Evolutionary conservation across 2,329 filamentous ascomycete species (phyloP), one percentile per base, ranked within the genome.

Genomic region (Colletotrichum liaoningense): DNA sequence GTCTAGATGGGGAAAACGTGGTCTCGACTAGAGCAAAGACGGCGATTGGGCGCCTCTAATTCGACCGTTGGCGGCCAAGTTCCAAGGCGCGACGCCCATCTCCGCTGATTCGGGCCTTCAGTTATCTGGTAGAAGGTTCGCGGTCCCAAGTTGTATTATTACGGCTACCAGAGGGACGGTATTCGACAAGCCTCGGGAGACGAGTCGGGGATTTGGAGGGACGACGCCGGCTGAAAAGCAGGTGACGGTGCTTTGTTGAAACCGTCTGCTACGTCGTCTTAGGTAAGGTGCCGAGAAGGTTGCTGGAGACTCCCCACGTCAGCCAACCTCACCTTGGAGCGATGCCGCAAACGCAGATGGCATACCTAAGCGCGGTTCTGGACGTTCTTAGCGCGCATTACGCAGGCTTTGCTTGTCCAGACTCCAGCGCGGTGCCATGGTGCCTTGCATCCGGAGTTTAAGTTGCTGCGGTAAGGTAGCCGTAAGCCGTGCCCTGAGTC

Each of bases 361-460:
- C 38, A 46, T 59, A 35, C 33, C 33, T 35, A 64, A 69, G 66
- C 66, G 66, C 65, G 49, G 57, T 54, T 59, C 49, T 56, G 33
- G 49, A 62, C 56, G n/a, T 49, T 35, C 14, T 64, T 64, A 49
- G 70, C 70, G 70, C 59, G 59, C 54, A 64, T 63, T 42, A 28
- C 59, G 52, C 66, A 56, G 35, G 54, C 54, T 64, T 69, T 69
- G 30, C 42, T 8, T 60, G 46, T 24, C 69, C 30, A 42, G 14
- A 42, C 38, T 42, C 38, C 38, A 33, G 30, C 26, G 24, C 64
- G n/a, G 33, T 55, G 59, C 30, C 66, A 64, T 38, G n/a, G 33
- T 55, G 59, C 30, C 66, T 59, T 38, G 60, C 54, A 30, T 64
- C 59, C 33, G 66, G 33, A 64, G 22, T 60, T 35, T 33, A 59